Conservation (phyloP, 2,329 filamentous ascomycete genomes). For the Monilinia fructicola region DNA sequence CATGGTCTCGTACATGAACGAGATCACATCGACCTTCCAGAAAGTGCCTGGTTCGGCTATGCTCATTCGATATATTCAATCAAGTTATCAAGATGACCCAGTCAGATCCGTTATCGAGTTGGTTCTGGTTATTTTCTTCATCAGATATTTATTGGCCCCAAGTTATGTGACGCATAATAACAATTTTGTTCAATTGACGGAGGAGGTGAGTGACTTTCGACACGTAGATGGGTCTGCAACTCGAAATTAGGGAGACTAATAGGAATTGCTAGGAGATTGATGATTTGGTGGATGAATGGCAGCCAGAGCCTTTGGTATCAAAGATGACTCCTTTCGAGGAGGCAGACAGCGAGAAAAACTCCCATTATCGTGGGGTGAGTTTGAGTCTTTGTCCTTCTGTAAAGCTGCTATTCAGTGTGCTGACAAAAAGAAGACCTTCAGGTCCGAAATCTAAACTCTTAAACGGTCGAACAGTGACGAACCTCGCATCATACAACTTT, state of each 20-base stretch:
- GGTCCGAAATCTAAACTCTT: conserved; percentile 86
- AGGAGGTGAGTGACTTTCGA: conserved; percentile 57
- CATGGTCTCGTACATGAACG: conserved; percentile 52
- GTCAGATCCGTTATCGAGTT: conserved; percentile 91
- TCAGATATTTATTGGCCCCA: conserved; percentile 87
- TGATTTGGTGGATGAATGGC: conserved; percentile 95
- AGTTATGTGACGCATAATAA: conserved; percentile 90
- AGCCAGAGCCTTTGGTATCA: conserved; percentile 84
- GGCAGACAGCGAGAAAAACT: conserved; percentile 76
- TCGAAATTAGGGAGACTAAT: neutral
- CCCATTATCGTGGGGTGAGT: conserved; percentile 84
- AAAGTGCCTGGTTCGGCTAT: conserved; percentile 93
- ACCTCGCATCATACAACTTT: conserved; percentile 94
- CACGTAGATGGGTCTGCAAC: neutral
- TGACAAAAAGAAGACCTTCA: conserved; percentile 61
- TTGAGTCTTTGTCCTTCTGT: neutral
- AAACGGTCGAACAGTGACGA: conserved; percentile 86
- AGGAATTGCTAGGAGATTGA: conserved; percentile 71
- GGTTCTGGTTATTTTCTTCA: conserved; percentile 90
- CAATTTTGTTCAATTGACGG: conserved; percentile 83
- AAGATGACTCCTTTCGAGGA: conserved; percentile 73
- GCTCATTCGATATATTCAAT: conserved; percentile 90
- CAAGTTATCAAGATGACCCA: conserved; percentile 96
- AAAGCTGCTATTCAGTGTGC: conserved; percentile 11
- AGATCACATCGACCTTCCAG: conserved; percentile 69